These are phyloP conservation scores for Phytophthora ohioensis DNA, from an alignment of 352 stramenopile species.

Conservation along the genomic window DNA sequence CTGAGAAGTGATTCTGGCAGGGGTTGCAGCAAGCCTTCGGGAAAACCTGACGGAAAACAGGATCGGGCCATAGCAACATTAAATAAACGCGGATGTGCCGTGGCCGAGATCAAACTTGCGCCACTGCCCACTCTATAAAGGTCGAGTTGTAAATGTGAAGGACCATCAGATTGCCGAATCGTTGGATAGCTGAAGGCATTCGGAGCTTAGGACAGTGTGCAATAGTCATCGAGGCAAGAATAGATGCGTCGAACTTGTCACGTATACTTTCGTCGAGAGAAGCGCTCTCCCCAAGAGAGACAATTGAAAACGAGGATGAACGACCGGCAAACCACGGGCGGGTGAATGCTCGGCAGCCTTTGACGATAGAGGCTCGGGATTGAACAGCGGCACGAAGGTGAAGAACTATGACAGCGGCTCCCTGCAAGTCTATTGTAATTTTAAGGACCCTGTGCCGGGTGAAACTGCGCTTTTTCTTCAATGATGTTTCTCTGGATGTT, in stretches of 20 bases:
- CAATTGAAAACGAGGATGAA: constrained; percentile 5
- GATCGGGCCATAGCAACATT: background rate
- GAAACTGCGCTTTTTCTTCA: too few species aligned
- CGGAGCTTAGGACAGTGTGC: constrained; percentile 3
- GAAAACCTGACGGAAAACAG: constrained; percentile 1
- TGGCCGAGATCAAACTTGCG: background rate
- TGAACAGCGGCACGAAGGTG: too few species aligned
- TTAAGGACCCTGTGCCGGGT: too few species aligned
- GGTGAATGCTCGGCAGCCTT: too few species aligned
- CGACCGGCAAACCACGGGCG: too few species aligned
- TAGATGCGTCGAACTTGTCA: background rate
- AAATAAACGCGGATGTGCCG: background rate
- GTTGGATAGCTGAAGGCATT: constrained; percentile 4
- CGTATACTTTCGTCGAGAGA: background rate
- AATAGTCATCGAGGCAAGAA: constrained; percentile 10
- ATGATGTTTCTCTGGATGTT: too few species aligned
- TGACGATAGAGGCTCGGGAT: too few species aligned
- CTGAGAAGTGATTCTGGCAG: constrained; percentile 4
- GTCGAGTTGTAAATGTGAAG: constrained; percentile 31
- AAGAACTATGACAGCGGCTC: too few species aligned
- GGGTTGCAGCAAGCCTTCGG: constrained; percentile 9
- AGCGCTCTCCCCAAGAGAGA: too few species aligned
- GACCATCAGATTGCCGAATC: constrained; percentile 12
- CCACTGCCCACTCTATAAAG: constrained; percentile 3
- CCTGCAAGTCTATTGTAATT: too few species aligned